phyloP scores from a whole-genome alignment of 225 moss, liverwort and hornwort genomes.

The Pseudoscleropodium purum region DNA sequence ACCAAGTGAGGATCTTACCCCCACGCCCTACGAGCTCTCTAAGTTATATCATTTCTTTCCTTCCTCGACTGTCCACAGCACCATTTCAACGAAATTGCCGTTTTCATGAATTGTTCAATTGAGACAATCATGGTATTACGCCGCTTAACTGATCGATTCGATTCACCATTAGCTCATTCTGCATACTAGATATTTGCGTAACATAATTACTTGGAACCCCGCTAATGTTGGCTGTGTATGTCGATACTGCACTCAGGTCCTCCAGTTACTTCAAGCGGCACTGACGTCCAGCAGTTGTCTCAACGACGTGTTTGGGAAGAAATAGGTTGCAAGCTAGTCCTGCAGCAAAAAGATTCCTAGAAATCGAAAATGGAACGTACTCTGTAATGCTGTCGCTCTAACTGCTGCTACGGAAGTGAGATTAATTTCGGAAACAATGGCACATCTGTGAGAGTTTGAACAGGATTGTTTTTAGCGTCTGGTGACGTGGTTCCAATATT shows the following conservation, averaged over 20 bases:
- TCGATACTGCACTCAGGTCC: not conserved
- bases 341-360: not conserved
- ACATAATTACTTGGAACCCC: not conserved
- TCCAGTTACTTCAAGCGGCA: constrained; percentile 5
- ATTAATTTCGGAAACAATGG: not conserved
- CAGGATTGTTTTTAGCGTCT: not conserved
- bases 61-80: not conserved
- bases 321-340: not conserved
- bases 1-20: too few relatives aligned
- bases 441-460: not conserved
- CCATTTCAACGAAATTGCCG: not conserved
- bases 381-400: too few relatives aligned
- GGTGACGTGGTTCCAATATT: not conserved
- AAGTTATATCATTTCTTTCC: too few relatives aligned
- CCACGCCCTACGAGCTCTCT: not conserved
- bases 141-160: too few relatives aligned
- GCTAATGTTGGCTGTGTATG: not conserved
- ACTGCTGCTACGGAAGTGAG: not conserved
- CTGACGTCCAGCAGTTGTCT: not conserved
- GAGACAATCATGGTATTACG: too few relatives aligned
- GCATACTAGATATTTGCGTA: not conserved
- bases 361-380: not conserved
- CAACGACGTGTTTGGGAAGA: not conserved
- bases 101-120: not conserved
- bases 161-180: too few relatives aligned